These are phyloP conservation scores for Liquidambar formosana DNA, from an alignment of 164 flowering plant species.

Conservation along the genomic window DNA sequence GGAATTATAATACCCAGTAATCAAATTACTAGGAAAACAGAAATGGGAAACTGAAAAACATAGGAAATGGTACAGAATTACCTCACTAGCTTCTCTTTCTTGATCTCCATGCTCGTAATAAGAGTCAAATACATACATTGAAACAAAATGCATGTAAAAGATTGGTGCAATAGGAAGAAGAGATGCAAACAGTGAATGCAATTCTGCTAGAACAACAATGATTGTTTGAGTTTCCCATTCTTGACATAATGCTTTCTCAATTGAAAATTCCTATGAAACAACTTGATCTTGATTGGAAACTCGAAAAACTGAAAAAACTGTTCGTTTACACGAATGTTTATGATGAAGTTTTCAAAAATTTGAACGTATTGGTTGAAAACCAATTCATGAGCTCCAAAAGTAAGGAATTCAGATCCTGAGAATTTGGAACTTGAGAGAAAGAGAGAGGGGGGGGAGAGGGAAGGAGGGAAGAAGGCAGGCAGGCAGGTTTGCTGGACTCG, in stretches of 20 bases:
- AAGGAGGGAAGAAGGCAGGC: no score
- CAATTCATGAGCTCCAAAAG: background rate
- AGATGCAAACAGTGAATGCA: no score
- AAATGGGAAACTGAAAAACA: constrained; percentile 6
- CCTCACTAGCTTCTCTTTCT: constrained; percentile 65
- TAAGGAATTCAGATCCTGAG: background rate
- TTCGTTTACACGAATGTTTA: background rate
- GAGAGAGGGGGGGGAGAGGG: background rate
- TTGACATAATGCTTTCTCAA: background rate
- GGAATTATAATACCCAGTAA: no score
- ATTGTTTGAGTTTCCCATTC: background rate
- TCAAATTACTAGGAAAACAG: background rate
- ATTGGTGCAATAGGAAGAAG: no score
- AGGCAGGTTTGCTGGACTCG: background rate
- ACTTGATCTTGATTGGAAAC: background rate
- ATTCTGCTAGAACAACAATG: background rate
- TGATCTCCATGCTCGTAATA: constrained; percentile 40
- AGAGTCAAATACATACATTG: background rate
- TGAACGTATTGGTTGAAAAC: background rate
- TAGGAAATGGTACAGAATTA: no score
- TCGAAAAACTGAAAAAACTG: background rate
- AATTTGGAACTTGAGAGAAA: background rate
- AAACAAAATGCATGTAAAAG: no score
- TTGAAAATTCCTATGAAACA: background rate
- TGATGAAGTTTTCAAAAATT: background rate